Evolutionary conservation across 441 rosid genomes (phyloP).

Genomic region (Erodium chrysanthum): DNA sequence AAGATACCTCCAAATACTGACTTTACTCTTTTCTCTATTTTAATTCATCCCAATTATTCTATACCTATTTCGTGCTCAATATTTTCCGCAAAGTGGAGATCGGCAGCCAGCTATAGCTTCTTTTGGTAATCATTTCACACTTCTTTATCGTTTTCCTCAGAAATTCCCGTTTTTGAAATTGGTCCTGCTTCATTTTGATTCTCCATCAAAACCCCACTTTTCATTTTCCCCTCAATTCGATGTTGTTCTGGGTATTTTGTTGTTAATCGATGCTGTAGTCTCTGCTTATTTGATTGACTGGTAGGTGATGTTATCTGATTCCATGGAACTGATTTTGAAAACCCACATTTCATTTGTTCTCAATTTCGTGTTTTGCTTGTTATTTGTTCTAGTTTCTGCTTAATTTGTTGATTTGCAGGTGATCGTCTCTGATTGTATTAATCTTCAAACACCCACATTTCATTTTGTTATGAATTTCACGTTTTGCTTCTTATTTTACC

Average conservation of each 20-base stretch:
- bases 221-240: background rate
- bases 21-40: background rate
- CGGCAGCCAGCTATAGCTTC: background rate
- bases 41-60: background rate
- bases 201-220: background rate
- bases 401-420: background rate
- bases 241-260: background rate
- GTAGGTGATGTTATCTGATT: background rate
- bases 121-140: background rate
- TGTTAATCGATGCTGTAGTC: too few relatives aligned
- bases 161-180: background rate
- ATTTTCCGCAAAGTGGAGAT: constrained; percentile 1
- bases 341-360: constrained; percentile 4
- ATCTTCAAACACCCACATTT: background rate
- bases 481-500: background rate
- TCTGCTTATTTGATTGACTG: background rate
- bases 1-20: constrained; percentile 8
- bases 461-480: background rate
- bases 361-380: background rate
- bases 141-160: background rate
- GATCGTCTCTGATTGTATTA: background rate
- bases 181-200: background rate
- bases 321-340: background rate
- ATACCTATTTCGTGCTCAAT: background rate
- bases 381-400: background rate